Evolutionary conservation across 83 land plant species (phyloP).

Genomic region (Thuja plicata): DNA sequence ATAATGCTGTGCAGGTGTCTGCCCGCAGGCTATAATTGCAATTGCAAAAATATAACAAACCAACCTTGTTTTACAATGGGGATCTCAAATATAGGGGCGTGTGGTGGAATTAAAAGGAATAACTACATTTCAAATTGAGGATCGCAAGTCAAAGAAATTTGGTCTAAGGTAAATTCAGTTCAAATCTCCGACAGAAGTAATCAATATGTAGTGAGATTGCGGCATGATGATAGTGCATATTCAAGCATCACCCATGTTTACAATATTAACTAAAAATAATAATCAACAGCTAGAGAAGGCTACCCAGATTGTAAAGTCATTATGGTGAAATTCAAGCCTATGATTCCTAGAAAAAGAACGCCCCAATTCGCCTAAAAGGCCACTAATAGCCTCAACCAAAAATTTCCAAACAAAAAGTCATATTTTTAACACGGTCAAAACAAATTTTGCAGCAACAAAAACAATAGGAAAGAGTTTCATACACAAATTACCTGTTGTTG

Average conservation of each 20-base stretch:
- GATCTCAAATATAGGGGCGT: background rate
- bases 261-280: background rate
- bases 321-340: no score
- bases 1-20: background rate
- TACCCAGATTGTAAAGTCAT: no score
- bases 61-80: background rate
- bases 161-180: background rate
- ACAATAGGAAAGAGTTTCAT: background rate
- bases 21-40: background rate
- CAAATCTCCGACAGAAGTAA: background rate
- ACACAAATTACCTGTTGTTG: slow-evolving; percentile 54
- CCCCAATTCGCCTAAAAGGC: background rate
- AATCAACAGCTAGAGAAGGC: no score
- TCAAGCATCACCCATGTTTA: background rate
- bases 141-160: no score
- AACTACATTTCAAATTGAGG: background rate
- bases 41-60: no score
- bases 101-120: background rate
- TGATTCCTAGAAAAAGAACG: no score
- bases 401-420: background rate
- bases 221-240: background rate
- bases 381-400: background rate
- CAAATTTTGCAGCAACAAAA: background rate
- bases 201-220: background rate
- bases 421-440: background rate